Evolutionary conservation across 805 yeast genomes (phyloP).

Genomic region (Pichia thaimueangensis): DNA sequence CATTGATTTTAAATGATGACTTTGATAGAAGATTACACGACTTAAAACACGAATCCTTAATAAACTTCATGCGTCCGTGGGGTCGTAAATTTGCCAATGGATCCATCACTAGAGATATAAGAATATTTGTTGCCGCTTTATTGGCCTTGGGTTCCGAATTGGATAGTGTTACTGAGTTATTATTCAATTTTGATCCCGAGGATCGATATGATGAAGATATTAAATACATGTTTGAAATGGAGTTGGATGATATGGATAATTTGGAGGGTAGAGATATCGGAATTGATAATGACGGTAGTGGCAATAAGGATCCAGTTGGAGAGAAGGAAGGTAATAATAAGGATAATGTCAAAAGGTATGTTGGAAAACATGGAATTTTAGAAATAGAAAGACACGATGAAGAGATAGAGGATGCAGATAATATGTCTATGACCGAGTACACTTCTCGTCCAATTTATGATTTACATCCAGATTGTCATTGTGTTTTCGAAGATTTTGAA

Average conservation of each 20-base stretch:
- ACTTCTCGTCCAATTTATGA: slow-evolving; percentile 17
- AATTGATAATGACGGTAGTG: background rate
- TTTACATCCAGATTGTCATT: slow-evolving; percentile 33
- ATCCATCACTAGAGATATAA: slow-evolving; percentile 49
- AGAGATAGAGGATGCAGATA: slow-evolving; percentile 14
- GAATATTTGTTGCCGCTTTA: slow-evolving; percentile 52
- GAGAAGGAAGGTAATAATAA: slow-evolving; percentile 1
- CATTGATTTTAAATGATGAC: slow-evolving; percentile 51
- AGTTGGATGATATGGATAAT: slow-evolving; percentile 24
- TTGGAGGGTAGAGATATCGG: background rate
- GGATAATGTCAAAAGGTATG: slow-evolving; percentile 8
- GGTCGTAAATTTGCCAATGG: slow-evolving; percentile 59
- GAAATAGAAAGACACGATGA: slow-evolving; percentile 19
- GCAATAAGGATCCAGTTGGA: too few relatives aligned
- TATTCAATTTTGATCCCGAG: slow-evolving; percentile 49
- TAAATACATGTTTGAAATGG: slow-evolving; percentile 31
- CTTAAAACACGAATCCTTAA: slow-evolving; percentile 49
- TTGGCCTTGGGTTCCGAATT: slow-evolving; percentile 41
- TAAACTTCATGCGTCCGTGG: slow-evolving; percentile 59
- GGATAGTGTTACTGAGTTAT: slow-evolving; percentile 46
- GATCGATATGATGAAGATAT: slow-evolving; percentile 65
- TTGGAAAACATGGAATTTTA: slow-evolving; percentile 14
- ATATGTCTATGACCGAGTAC: background rate
- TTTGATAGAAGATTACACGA: slow-evolving; percentile 43
- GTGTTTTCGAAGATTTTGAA: slow-evolving; percentile 23